Percentiles rank a stretch among this genome's conserved stretches.
Evolutionary conservation across 768 basidiomycete species (phyloP).

Genomic region (Psilocybe cubensis): DNA sequence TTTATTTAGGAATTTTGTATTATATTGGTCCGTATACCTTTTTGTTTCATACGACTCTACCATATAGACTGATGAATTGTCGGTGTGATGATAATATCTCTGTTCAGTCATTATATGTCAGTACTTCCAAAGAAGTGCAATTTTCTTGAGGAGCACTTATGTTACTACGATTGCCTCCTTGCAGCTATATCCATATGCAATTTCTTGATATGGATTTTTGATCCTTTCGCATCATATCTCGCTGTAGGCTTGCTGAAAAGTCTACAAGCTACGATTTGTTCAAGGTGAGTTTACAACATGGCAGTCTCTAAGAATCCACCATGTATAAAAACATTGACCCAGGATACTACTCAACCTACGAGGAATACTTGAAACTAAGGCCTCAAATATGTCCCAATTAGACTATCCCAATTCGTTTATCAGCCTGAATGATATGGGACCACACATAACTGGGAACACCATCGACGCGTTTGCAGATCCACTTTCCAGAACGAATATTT

Average conservation of each 20-base stretch:
- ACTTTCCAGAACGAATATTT: background rate
- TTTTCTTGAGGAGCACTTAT: background rate
- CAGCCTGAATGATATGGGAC: constrained; percentile 1
- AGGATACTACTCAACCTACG: constrained; percentile 30
- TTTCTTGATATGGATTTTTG: constrained; percentile 28
- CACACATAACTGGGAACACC: background rate
- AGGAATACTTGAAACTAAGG: constrained; percentile 18
- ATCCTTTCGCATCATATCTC: constrained; percentile 27
- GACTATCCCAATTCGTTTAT: constrained; percentile 12
- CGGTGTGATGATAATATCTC: too few relatives aligned
- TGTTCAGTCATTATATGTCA: constrained; percentile 27
- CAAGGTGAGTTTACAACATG: constrained; percentile 18
- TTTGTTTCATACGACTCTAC: background rate
- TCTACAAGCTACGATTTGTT: constrained; percentile 30
- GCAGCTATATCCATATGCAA: constrained; percentile 27
- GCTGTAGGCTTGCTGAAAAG: constrained; percentile 26
- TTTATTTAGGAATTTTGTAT: constrained; percentile 24
- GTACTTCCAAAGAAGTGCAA: too few relatives aligned
- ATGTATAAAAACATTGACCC: background rate
- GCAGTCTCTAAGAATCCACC: background rate
- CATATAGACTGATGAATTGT: too few relatives aligned
- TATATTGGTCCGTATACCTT: constrained; percentile 26
- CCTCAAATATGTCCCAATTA: constrained; percentile 10
- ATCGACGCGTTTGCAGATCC: background rate
- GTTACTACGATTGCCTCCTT: background rate